These are phyloP conservation scores for Pythium biforme DNA, from an alignment of 352 stramenopile genomes.

Conservation along the genomic window DNA sequence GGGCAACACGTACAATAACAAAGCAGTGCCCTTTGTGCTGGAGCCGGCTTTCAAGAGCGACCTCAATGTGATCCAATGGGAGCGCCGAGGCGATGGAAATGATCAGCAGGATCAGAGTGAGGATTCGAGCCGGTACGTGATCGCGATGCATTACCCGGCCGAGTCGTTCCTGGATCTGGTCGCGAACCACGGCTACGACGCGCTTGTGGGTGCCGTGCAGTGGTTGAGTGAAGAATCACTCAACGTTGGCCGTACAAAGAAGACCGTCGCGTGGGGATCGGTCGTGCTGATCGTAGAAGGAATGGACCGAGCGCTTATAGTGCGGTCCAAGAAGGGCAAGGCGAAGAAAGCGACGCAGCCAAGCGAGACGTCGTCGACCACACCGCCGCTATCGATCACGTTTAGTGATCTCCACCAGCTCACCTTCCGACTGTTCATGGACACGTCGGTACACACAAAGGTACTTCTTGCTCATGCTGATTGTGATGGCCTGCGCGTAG, in stretches of 20 bases:
- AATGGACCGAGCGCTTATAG: slow-evolving; percentile 55
- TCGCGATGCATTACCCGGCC: slow-evolving; percentile 29
- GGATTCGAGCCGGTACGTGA: slow-evolving; percentile 12
- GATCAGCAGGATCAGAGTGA: not conserved
- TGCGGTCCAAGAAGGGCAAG: slow-evolving; percentile 41
- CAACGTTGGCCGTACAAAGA: slow-evolving; percentile 8
- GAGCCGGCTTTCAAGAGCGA: slow-evolving; percentile 31
- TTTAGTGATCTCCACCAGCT: slow-evolving; percentile 65
- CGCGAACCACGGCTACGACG: slow-evolving; percentile 34
- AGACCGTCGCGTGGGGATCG: slow-evolving; percentile 23
- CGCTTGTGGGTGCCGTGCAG: slow-evolving; percentile 32
- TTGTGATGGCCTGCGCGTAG: too few relatives aligned
- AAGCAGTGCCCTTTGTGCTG: slow-evolving; percentile 39
- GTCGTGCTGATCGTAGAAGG: slow-evolving; percentile 56
- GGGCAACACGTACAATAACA: slow-evolving; percentile 57
- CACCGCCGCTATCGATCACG: slow-evolving; percentile 15
- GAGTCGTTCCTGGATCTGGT: slow-evolving; percentile 42
- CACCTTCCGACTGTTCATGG: slow-evolving; percentile 68
- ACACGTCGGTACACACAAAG: slow-evolving; percentile 53
- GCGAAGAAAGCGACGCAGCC: not conserved
- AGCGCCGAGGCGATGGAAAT: slow-evolving; percentile 16
- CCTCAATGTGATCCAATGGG: slow-evolving; percentile 31
- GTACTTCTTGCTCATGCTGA: too few relatives aligned
- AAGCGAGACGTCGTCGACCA: not conserved
- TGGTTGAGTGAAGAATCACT: slow-evolving; percentile 30